Percentiles rank a stretch among this genome's conserved stretches.
Conservation (phyloP, 192 early-diverging fungal genomes). For the Pecoramyces ruminantium region DNA sequence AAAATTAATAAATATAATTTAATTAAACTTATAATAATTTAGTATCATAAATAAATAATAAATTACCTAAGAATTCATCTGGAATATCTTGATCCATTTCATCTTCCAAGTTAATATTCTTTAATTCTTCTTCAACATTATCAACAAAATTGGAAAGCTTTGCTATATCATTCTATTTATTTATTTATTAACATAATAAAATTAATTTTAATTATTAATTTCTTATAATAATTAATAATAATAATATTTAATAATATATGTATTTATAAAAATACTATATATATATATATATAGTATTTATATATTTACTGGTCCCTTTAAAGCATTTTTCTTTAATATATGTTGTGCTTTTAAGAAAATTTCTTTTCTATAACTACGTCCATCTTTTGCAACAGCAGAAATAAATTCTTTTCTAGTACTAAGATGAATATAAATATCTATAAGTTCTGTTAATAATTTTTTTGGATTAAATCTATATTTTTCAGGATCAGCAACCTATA, state of each 20-base stretch:
- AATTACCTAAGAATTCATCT: constrained; percentile 72
- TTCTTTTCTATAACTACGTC: constrained; percentile 59
- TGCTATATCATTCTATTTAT: constrained; percentile 33
- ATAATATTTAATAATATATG: too few species aligned
- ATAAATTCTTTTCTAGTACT: constrained; percentile 49
- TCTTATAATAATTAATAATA: too few species aligned
- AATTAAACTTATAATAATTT: constrained; percentile 1
- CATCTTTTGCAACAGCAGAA: constrained; percentile 64
- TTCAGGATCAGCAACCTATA: constrained; percentile 56
- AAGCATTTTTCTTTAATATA: constrained; percentile 43
- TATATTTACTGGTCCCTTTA: constrained; percentile 24
- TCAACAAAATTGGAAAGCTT: constrained; percentile 48
- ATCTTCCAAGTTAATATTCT: constrained; percentile 42
- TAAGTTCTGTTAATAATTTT: constrained; percentile 59
- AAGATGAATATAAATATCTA: constrained; percentile 72
- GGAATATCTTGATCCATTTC: constrained; percentile 65
- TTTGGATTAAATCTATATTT: constrained; percentile 84
- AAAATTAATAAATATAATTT: background rate
- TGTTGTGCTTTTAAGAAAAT: constrained; percentile 57
- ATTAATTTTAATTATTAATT: too few species aligned
- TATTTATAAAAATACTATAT: too few species aligned
- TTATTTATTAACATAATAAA: too few species aligned
- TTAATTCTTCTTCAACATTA: constrained; percentile 51
- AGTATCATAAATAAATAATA: background rate
- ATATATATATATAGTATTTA: too few species aligned